Conservation (phyloP, 2,329 filamentous ascomycete species). For the Seiridium unicorne region DNA sequence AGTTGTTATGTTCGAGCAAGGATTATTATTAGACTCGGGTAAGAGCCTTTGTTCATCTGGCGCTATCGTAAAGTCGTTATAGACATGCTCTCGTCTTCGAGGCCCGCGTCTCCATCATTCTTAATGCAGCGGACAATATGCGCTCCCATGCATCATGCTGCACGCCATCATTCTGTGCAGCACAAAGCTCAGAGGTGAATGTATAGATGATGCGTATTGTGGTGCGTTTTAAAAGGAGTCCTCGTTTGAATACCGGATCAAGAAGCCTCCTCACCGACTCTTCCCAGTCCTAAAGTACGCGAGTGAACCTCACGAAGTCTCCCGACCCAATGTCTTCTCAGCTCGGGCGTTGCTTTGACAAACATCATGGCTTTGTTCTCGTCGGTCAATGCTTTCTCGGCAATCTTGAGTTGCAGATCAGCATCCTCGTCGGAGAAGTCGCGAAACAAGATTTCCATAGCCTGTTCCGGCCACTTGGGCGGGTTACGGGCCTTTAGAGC, state of each 20-base stretch:
- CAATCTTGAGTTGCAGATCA: constrained; percentile 58
- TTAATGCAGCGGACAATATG: background rate
- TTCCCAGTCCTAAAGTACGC: constrained; percentile 27
- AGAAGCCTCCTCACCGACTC: constrained; percentile 26
- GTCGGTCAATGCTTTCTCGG: constrained; percentile 57
- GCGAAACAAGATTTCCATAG: constrained; percentile 57
- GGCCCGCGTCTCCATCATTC: background rate
- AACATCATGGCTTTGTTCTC: constrained; percentile 61
- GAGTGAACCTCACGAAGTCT: constrained; percentile 47
- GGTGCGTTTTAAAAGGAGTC: background rate
- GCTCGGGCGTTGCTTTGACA: constrained; percentile 54
- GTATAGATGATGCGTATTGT: too few relatives aligned
- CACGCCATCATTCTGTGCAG: background rate
- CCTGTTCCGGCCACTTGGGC: constrained; percentile 54
- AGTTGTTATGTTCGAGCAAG: background rate
- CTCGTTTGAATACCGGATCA: constrained; percentile 2
- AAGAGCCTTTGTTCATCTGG: background rate
- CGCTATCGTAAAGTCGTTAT: background rate
- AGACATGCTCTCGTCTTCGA: background rate
- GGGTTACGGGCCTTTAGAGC: constrained; percentile 36
- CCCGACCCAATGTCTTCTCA: constrained; percentile 57
- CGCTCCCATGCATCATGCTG: background rate
- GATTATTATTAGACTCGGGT: background rate
- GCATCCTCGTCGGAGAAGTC: constrained; percentile 57
- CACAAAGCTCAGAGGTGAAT: too few relatives aligned